Evolutionary conservation across 177 flowering plant genomes (phyloP), one percentile per base, ranked within the genome.

Genomic region (Vitis hybrid): DNA sequence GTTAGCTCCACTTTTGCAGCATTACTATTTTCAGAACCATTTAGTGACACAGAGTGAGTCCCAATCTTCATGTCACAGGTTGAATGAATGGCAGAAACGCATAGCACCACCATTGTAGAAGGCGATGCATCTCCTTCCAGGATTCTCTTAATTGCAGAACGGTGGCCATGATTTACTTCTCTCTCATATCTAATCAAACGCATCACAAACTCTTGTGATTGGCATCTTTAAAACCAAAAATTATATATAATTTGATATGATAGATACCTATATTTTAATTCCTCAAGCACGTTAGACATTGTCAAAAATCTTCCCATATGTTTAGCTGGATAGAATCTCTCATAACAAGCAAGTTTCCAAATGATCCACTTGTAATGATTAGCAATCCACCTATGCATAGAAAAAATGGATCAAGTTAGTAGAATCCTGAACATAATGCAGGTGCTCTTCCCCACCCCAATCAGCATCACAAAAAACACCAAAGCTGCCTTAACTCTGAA

Each of bases 341-440:
- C 99, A 80, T 93, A 88, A 70, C 87, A 86, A 52, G 92, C 93
- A 79, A 96, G 93, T 80, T 96, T 96, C 99, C 99, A 96, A 14
- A 96, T 89, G 74, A 92, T 88, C 99, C 99, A 93, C 80, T 84
- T 93, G 79, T 88, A 96, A 80, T 96, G 99, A 81, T 96, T 94
- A 58, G 81, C 65, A 65, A 92, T 88, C 99, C 99, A 96, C 81
- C 99, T 93, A 74, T 26, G 51, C 4, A 80, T 26, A 68, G 18
- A 62, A 19, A 62, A 15, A 55, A 21, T 54, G 51, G 62, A 68
- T 11, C 26, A 39, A 61, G 45, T 50, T 4, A 18, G 26, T 12
- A 9, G 11, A 19, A 11, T 32, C 17, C 39, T 4, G 14, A 39
- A 12, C 19, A 50, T 9, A 54, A 51, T 64, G 67, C 55, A 64